Base-by-base conservation (phyloP, 2,329 filamentous ascomycete species). In the Paecilomyces dactylethromorphus region DNA sequence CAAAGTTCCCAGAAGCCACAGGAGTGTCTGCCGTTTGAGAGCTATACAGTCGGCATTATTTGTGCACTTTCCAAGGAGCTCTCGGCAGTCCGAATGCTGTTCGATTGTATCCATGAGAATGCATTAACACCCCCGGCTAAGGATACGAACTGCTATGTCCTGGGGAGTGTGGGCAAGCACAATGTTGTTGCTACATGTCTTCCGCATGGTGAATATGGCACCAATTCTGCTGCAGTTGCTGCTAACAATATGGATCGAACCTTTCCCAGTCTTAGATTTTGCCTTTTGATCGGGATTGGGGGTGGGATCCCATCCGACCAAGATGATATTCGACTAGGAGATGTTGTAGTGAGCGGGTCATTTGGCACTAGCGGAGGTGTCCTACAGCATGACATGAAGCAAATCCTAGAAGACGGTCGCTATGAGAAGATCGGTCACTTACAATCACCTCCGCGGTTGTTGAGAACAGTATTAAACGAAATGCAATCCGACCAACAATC, bases 281-380 rank as follows among this genome's bases (percentile, higher is more conserved):
- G 70, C 1, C 65, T 80, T 1, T 74, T 80, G 70, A 74, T 79
- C 2, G 77, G 77, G 21, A 74, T 79, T 55, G 76, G 71, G 3
- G 63, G 61, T 3, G 64, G 64, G 0, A 59, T 60, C 3, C 64
- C 63, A n/a, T 0, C 52, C 32, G 3, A 54, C 69, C 8, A 32
- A 55, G 5, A 54, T 3, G 59, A 64, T 22, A 63, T 68, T 53
- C 60, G 60, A 3, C 53, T 67, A 2, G 64, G 66, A 3, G 65
- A 67, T 59, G 58, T 69, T 3, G 67, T 67, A 1, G 59, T 69
- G 7, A 66, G 66, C 55, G 55, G 35, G 13, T 53, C 60, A 3
- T 56, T 53, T 13, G 56, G n/a, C 31, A 55, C 3, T 13, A 59
- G 33, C n/a, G 35, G 57, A 1, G 62, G 61, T 13, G 54, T 63